Evolutionary conservation across 2,329 filamentous ascomycete genomes (phyloP), one percentile per base, ranked within the genome.

Genomic region (Nannizziopsis barbatae): DNA sequence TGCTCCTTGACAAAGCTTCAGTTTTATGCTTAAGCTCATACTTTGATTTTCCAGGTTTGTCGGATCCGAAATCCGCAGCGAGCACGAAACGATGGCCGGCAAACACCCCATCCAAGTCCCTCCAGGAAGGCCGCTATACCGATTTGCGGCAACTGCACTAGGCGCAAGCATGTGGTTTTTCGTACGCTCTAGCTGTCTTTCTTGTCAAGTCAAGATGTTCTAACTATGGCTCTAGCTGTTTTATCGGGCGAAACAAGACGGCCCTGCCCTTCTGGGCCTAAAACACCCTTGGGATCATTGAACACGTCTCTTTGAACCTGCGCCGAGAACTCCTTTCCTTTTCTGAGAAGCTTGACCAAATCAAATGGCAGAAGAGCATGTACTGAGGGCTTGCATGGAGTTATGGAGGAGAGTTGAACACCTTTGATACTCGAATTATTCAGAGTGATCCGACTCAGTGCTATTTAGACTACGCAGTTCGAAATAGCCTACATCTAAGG

Each of bases 121-220:
- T 63, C 77, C 75, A 31, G 75, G 71, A 42, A 74, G 78, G 53
- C 80, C 79, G 40, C 63, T 95, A 56, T 95, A 96, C 74, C 80
- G 86, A 65, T 84, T 90, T 68, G 78, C 82, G 50, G 90, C 86
- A 41, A 95, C 87, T 39, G 86, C 83, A 53, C 75, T 98, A 54
- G 86, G 88, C 58, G 92, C 92, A 48, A 86, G 84, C 71, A 98
- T 96, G 92, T 98, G 92, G 92, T 96, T 98, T 72, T 98, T 92
- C 69, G 89, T 96, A 79, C 64, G 84, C 74, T 11, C 17, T 10
- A 27, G n/a, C 6, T 3, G 30, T n/a, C 2, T 17, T 9, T 18
- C n/a, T 15, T 12, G 8, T 14, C 37, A 10, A n/a, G 3, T 27
- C 22, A 27, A 7, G 22, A 3, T 27, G 7, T 27, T 27, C 22